These are phyloP conservation scores for Oleoguttula mirabilis DNA, from an alignment of 495 filamentous ascomycete species.

Conservation along the genomic window DNA sequence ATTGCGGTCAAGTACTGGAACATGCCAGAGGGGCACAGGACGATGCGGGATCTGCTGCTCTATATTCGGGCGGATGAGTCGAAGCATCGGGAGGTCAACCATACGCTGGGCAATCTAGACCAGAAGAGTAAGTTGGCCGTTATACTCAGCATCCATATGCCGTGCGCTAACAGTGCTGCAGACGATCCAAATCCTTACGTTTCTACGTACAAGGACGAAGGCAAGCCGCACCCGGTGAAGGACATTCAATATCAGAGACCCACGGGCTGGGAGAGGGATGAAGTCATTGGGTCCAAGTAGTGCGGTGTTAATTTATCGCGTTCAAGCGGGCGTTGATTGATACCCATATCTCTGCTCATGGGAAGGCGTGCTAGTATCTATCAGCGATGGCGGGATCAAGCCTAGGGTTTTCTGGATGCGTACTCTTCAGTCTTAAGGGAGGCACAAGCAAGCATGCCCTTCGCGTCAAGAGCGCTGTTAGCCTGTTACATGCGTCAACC, in stretches of 20 bases:
- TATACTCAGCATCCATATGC: background rate
- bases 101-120: slow-evolving; percentile 52
- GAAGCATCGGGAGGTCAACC: slow-evolving; percentile 96
- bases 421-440: too few species aligned
- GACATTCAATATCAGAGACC: slow-evolving; percentile 55
- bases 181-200: slow-evolving; percentile 86
- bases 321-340: too few species aligned
- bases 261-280: slow-evolving; percentile 70
- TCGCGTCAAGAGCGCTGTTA: too few species aligned
- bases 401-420: too few species aligned
- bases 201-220: slow-evolving; percentile 54
- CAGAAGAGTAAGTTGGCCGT: slow-evolving; percentile 9
- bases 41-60: slow-evolving; percentile 73
- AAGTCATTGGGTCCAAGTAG: slow-evolving; percentile 73
- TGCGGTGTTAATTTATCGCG: too few species aligned
- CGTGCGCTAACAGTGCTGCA: slow-evolving; percentile 42
- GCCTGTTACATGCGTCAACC: too few species aligned
- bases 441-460: too few species aligned
- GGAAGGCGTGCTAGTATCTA: too few species aligned
- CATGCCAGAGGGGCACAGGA: slow-evolving; percentile 72
- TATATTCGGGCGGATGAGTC: slow-evolving; percentile 92
- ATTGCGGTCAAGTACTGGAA: slow-evolving; percentile 85
- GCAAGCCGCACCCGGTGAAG: slow-evolving; percentile 55
- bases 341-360: too few species aligned
- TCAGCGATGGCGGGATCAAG: too few species aligned